Evolutionary conservation across 2,329 filamentous ascomycete species (phyloP).

Genomic region (Berkeleyomyces basicola): DNA sequence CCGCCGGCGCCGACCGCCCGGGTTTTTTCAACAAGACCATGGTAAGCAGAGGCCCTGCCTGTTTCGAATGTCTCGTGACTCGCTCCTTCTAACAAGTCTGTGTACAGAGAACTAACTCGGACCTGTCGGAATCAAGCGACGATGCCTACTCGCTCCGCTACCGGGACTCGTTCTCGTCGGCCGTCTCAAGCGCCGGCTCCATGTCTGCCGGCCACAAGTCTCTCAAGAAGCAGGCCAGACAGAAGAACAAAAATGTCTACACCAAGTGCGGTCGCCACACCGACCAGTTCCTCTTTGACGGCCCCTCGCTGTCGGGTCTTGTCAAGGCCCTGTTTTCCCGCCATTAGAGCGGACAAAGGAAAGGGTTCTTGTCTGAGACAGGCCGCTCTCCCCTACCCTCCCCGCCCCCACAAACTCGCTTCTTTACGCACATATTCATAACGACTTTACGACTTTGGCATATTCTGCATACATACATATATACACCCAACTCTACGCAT

Average conservation of each 20-base stretch:
- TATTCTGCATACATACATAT: neutral
- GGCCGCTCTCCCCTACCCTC: neutral
- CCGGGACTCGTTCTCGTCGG: neutral
- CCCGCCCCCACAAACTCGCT: neutral
- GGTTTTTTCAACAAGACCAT: slow-evolving; percentile 5
- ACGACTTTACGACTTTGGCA: neutral
- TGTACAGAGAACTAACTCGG: slow-evolving; percentile 3
- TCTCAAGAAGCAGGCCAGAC: slow-evolving; percentile 15
- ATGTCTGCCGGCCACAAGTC: neutral
- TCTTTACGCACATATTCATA: neutral
- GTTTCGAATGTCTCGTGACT: neutral
- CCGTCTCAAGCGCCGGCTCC: slow-evolving; percentile 11
- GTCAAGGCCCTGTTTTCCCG: slow-evolving; percentile 24
- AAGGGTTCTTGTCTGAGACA: neutral
- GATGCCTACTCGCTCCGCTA: neutral
- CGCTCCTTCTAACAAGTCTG: neutral
- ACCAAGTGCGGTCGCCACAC: slow-evolving; percentile 39
- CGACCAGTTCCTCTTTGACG: slow-evolving; percentile 35
- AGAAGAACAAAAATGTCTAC: slow-evolving; percentile 30
- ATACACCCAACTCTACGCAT: neutral
- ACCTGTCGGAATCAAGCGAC: slow-evolving; percentile 1
- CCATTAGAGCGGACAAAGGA: neutral
- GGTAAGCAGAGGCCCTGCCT: neutral
- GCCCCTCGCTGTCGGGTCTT: slow-evolving; percentile 29
- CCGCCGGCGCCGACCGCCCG: neutral